Conservation (phyloP, 352 stramenopile species). For the Phytopythium helicoides region DNA sequence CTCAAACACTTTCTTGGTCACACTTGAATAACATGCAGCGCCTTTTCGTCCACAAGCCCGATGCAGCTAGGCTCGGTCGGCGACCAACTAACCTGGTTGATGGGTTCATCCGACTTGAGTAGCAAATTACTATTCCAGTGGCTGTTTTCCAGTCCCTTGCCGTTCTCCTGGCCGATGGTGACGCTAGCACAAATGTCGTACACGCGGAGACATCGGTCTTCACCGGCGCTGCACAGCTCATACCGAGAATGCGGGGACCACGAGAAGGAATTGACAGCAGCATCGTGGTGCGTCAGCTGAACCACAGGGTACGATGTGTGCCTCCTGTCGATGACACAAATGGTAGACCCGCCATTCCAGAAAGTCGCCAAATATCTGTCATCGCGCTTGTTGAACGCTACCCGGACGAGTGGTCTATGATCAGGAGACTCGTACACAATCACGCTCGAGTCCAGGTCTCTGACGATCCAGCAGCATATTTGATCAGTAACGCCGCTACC, state of each 20-base stretch:
- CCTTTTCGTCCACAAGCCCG: conserved; percentile 93
- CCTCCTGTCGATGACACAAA: conserved; percentile 96
- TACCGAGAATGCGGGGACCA: conserved; percentile 93
- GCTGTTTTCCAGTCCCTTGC: conserved; percentile 15
- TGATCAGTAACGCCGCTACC: not conserved
- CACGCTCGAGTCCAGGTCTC: conserved; percentile 88
- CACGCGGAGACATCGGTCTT: conserved; percentile 96
- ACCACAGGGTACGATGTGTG: conserved; percentile 89
- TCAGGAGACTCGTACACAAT: conserved; percentile 96
- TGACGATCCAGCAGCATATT: conserved; percentile 9
- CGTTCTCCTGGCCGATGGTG: conserved; percentile 22
- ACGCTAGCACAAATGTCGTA: conserved; percentile 87
- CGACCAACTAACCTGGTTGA: conserved; percentile 91
- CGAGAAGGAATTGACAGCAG: conserved; percentile 94
- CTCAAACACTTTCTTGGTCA: conserved; percentile 19
- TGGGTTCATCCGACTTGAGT: conserved; percentile 64
- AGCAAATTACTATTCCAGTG: conserved; percentile 44
- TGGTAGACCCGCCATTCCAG: conserved; percentile 87
- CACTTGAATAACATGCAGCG: conserved; percentile 93
- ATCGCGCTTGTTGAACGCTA: conserved; percentile 98
- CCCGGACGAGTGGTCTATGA: conserved; percentile 88
- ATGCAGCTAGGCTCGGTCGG: conserved; percentile 94
- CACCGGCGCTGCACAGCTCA: conserved; percentile 95
- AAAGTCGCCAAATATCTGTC: conserved; percentile 97
- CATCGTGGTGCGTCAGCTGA: conserved; percentile 91